phyloP scores from a whole-genome alignment of 2,329 filamentous ascomycete species.

The Torrubiella hemipterigena region DNA sequence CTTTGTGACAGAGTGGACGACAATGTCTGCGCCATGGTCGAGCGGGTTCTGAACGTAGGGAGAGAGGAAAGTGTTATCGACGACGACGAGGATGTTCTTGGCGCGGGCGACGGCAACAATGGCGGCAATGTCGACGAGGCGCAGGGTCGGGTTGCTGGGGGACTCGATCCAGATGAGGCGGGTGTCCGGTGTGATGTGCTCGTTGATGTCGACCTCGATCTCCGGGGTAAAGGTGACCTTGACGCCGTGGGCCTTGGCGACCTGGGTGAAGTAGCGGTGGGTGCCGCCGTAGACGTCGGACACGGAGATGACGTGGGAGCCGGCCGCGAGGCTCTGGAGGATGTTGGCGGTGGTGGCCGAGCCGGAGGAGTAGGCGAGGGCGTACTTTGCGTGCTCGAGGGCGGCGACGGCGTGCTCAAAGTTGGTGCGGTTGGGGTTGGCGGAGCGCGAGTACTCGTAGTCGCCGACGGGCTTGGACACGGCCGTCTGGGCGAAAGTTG shows the following conservation, averaged over 20 bases:
- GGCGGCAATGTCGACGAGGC: slow-evolving; percentile 82
- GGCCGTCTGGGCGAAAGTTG: slow-evolving; percentile 84
- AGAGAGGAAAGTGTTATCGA: slow-evolving; percentile 96
- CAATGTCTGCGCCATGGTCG: slow-evolving; percentile 89
- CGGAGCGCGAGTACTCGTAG: slow-evolving; percentile 88
- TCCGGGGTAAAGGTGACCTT: slow-evolving; percentile 87
- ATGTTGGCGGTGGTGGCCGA: slow-evolving; percentile 89
- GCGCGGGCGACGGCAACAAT: slow-evolving; percentile 74
- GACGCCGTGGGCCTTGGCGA: slow-evolving; percentile 87
- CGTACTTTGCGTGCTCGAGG: slow-evolving; percentile 84
- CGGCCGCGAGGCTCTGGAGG: slow-evolving; percentile 80
- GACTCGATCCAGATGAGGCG: slow-evolving; percentile 94
- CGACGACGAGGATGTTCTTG: slow-evolving; percentile 88
- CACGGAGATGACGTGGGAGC: slow-evolving; percentile 90
- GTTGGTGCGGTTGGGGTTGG: slow-evolving; percentile 91
- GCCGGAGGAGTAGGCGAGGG: slow-evolving; percentile 87
- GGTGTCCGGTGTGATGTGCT: slow-evolving; percentile 77
- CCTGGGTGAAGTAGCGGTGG: slow-evolving; percentile 97
- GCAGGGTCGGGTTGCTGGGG: slow-evolving; percentile 87
- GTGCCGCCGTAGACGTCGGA: slow-evolving; percentile 97
- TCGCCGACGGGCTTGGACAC: slow-evolving; percentile 78
- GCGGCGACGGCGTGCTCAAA: slow-evolving; percentile 88
- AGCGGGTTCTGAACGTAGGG: slow-evolving; percentile 96
- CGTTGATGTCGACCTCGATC: slow-evolving; percentile 78
- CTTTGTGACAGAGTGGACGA: slow-evolving; percentile 95